Evolutionary conservation across 2,329 filamentous ascomycete genomes (phyloP).

Genomic region (Penicillium crustosum): DNA sequence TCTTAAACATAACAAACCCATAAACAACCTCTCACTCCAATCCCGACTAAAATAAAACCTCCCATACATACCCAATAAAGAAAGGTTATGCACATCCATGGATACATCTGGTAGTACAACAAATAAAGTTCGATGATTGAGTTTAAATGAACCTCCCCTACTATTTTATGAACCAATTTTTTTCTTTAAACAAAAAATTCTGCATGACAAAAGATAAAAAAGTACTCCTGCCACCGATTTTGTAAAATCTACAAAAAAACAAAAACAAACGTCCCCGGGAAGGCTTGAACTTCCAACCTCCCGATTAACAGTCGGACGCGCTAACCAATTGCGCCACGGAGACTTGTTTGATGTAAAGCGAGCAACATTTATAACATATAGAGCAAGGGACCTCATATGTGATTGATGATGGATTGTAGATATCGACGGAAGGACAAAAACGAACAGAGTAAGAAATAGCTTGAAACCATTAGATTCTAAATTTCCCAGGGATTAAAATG

Average conservation of each 20-base stretch:
- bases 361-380: background rate
- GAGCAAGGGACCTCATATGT: no score
- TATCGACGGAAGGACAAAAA: background rate
- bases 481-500: background rate
- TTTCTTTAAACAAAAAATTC: background rate
- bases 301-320: constrained; percentile 39
- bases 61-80: background rate
- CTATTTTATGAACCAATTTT: background rate
- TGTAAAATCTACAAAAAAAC: background rate
- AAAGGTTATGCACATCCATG: background rate
- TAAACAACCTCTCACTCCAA: background rate
- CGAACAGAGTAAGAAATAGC: background rate
- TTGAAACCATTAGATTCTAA: background rate
- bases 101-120: background rate
- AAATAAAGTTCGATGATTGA: background rate
- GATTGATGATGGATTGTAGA: background rate
- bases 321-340: constrained; percentile 39
- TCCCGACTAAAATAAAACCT: background rate
- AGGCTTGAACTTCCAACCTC: constrained; percentile 45
- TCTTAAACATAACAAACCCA: background rate
- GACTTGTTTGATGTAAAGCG: constrained; percentile 11
- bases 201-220: background rate
- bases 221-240: background rate
- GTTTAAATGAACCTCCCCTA: background rate
- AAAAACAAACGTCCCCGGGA: constrained; percentile 36